Conservation (phyloP, 805 yeast genomes). For the Candida maris region DNA sequence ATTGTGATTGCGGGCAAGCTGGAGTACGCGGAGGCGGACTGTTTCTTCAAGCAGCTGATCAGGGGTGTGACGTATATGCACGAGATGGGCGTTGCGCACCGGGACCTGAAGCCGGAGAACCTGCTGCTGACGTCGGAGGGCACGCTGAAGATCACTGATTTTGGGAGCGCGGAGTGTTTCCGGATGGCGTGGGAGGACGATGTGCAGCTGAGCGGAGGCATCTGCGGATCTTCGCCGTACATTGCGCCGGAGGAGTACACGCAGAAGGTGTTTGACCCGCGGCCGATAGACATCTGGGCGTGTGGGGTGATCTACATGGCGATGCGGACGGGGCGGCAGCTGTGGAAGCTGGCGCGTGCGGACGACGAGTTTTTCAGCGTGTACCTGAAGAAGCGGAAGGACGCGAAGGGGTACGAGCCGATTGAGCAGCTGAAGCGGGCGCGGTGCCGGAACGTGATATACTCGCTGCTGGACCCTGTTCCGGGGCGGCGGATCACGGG, state of each 20-base stretch:
- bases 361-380: slow-evolving; percentile 78
- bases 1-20: slow-evolving; percentile 74
- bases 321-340: slow-evolving; percentile 89
- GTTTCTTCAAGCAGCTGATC: slow-evolving; percentile 81
- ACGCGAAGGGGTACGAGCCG: slow-evolving; percentile 85
- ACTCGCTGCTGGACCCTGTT: slow-evolving; percentile 88
- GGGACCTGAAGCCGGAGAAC: slow-evolving; percentile 89
- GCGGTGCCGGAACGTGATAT: slow-evolving; percentile 87
- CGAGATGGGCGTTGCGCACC: slow-evolving; percentile 82
- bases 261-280: slow-evolving; percentile 65
- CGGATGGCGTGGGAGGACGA: slow-evolving; percentile 80
- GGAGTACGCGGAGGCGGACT: slow-evolving; percentile 82
- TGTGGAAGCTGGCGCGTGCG: slow-evolving; percentile 81
- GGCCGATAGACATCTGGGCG: slow-evolving; percentile 86
- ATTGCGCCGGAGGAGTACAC: slow-evolving; percentile 87
- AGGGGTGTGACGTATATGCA: slow-evolving; percentile 88
- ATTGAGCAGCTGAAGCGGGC: slow-evolving; percentile 82
- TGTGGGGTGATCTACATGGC: slow-evolving; percentile 93
- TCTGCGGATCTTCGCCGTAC: slow-evolving; percentile 85
- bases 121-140: slow-evolving; percentile 71
- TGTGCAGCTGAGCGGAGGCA: slow-evolving; percentile 66
- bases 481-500: slow-evolving; percentile 86
- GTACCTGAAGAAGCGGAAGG: slow-evolving; percentile 75
- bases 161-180: slow-evolving; percentile 82
- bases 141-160: slow-evolving; percentile 76